phyloP scores from a whole-genome alignment of 768 basidiomycete species.

The Lepiota brunneoincarnata region DNA sequence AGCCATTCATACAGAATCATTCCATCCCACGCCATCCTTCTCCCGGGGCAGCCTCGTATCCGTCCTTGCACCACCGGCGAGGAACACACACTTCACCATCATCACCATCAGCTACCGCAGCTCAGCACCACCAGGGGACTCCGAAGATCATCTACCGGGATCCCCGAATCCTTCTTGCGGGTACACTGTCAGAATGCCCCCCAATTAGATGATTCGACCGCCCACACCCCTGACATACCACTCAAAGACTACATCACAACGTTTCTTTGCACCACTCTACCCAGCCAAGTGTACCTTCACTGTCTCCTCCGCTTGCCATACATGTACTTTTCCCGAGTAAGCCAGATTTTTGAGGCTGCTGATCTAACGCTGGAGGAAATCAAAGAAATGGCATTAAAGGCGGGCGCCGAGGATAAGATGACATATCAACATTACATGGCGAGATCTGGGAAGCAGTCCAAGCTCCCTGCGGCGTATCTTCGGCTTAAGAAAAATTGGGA shows the following conservation, averaged over 20 bases:
- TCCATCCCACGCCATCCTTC: too few species aligned
- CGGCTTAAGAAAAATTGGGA: constrained; percentile 18
- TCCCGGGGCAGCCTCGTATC: too few species aligned
- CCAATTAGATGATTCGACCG: not conserved
- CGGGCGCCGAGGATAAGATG: constrained; percentile 13
- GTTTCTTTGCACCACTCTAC: constrained; percentile 29
- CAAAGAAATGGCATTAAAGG: constrained; percentile 37
- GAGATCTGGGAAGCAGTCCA: not conserved
- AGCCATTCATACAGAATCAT: too few species aligned
- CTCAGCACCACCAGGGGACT: too few species aligned
- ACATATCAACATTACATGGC: constrained; percentile 2
- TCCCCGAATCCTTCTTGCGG: too few species aligned
- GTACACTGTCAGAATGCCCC: not conserved
- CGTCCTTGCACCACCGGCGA: too few species aligned
- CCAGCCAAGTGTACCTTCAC: constrained; percentile 27
- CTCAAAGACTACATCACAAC: not conserved
- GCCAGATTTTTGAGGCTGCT: constrained; percentile 61
- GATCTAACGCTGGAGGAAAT: constrained; percentile 59
- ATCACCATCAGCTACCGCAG: too few species aligned
- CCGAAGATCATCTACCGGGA: too few species aligned
- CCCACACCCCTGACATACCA: not conserved
- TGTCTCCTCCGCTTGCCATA: constrained; percentile 57
- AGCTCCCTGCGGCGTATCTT: constrained; percentile 16
- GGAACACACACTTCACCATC: too few species aligned
- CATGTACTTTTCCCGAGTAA: constrained; percentile 65